These are phyloP conservation scores for Verticillium nonalfalfae DNA, from an alignment of 2,329 filamentous ascomycete genomes.

Conservation along the genomic window DNA sequence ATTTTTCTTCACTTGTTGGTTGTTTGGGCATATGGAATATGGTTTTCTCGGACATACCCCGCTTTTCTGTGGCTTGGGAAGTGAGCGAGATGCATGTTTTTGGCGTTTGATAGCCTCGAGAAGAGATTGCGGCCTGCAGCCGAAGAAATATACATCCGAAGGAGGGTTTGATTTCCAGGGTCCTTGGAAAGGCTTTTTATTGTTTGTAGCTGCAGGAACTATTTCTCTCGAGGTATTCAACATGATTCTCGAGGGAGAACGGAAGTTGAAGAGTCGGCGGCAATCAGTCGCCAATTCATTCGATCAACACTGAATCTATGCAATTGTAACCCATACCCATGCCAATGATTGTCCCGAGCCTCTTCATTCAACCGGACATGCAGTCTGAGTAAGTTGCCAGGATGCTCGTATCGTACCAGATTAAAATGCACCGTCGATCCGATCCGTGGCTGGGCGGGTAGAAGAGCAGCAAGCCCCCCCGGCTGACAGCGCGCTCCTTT, in stretches of 20 bases:
- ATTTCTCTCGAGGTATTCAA: background rate
- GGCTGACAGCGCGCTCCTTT: background rate
- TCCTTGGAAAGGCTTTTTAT: background rate
- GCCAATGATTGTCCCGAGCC: background rate
- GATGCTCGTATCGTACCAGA: background rate
- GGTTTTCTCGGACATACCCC: constrained; percentile 1
- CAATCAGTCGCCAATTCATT: background rate
- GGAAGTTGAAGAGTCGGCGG: background rate
- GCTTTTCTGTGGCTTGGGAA: background rate
- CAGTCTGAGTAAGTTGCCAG: background rate
- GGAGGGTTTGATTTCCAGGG: background rate
- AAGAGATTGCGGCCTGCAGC: background rate
- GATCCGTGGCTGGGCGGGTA: background rate
- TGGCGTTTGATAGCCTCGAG: background rate
- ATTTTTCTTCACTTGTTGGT: background rate
- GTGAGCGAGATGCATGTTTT: background rate
- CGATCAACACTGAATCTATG: background rate
- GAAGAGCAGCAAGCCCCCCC: background rate
- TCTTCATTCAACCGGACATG: background rate
- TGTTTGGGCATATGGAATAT: background rate
- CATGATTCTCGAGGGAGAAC: background rate
- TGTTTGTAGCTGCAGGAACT: background rate
- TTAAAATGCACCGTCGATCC: background rate
- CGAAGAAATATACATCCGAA: background rate
- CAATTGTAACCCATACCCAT: background rate